Conservation (phyloP, 1,284 basidiomycete genomes). For the Pisolithus thermaeus region DNA sequence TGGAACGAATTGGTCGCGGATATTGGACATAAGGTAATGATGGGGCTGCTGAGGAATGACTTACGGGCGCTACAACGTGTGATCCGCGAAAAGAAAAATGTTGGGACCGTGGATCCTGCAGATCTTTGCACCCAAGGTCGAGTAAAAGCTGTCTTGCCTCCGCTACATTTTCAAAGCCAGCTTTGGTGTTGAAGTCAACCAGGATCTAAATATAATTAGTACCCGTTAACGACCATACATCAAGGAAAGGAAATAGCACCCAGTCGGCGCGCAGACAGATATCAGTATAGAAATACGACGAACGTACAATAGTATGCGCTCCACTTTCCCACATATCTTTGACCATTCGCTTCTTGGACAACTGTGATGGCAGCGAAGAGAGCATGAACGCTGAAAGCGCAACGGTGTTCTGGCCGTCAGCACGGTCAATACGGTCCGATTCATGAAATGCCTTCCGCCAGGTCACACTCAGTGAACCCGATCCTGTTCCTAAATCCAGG, state of each 20-base stretch:
- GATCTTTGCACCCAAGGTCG: constrained; percentile 55
- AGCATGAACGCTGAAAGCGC: constrained; percentile 86
- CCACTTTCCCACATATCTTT: constrained; percentile 89
- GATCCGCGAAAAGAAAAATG: constrained; percentile 44
- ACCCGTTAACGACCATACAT: constrained; percentile 1
- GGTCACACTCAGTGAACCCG: constrained; percentile 36
- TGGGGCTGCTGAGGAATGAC: constrained; percentile 18
- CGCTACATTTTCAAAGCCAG: constrained; percentile 80
- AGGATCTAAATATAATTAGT: constrained; percentile 51
- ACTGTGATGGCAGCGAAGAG: constrained; percentile 59
- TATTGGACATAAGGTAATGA: constrained; percentile 11
- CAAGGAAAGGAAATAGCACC: constrained; percentile 5
- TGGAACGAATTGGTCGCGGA: constrained; percentile 14
- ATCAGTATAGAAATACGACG: constrained; percentile 13
- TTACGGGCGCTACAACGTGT: constrained; percentile 79
- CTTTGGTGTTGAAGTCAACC: constrained; percentile 77
- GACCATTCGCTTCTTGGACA: constrained; percentile 63
- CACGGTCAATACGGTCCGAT: constrained; percentile 35
- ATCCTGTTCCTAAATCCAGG: constrained; percentile 38
- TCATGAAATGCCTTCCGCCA: constrained; percentile 57
- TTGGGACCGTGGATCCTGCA: constrained; percentile 38
- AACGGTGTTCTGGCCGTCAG: constrained; percentile 48
- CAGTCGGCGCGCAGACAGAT: neutral
- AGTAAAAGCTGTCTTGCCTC: constrained; percentile 80
- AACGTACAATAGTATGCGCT: constrained; percentile 68